Conservation (phyloP, 2,329 filamentous ascomycete genomes). For the Colletotrichum sp. region DNA sequence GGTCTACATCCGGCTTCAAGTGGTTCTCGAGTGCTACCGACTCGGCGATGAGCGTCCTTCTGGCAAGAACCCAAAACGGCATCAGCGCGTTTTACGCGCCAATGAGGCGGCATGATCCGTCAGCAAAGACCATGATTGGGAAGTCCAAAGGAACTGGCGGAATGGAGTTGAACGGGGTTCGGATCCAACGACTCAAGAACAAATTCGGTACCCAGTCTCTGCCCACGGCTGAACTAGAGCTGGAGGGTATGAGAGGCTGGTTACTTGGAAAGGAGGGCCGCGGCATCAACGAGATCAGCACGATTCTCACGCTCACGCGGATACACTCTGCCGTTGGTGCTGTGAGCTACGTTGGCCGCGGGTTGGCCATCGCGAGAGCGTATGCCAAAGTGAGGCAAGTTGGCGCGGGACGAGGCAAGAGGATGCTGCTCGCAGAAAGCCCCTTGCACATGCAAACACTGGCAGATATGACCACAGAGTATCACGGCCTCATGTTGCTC, state of each 20-base stretch:
- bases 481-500: conserved; percentile 62
- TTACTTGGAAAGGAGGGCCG: conserved; percentile 70
- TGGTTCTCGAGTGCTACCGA: conserved; percentile 75
- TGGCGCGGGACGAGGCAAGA: conserved; percentile 30
- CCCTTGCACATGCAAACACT: conserved; percentile 64
- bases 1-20: conserved; percentile 71
- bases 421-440: conserved; percentile 54
- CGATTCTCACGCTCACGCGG: conserved; percentile 71
- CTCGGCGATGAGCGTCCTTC: conserved; percentile 66
- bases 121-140: conserved; percentile 31
- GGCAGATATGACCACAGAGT: conserved; percentile 59
- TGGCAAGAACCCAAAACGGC: conserved; percentile 62
- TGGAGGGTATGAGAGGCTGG: conserved; percentile 67
- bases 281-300: conserved; percentile 72
- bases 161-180: conserved; percentile 67
- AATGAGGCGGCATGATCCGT: conserved; percentile 39
- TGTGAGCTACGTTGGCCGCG: conserved; percentile 59
- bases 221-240: conserved; percentile 75
- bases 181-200: conserved; percentile 72
- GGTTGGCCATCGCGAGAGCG: conserved; percentile 60
- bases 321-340: conserved; percentile 61
- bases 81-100: conserved; percentile 71
- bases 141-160: conserved; percentile 24
- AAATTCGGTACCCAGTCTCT: conserved; percentile 75
- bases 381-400: conserved; percentile 64